These are phyloP conservation scores for Xylaria sp. DNA, from an alignment of 2,329 filamentous ascomycete genomes.

Conservation along the genomic window DNA sequence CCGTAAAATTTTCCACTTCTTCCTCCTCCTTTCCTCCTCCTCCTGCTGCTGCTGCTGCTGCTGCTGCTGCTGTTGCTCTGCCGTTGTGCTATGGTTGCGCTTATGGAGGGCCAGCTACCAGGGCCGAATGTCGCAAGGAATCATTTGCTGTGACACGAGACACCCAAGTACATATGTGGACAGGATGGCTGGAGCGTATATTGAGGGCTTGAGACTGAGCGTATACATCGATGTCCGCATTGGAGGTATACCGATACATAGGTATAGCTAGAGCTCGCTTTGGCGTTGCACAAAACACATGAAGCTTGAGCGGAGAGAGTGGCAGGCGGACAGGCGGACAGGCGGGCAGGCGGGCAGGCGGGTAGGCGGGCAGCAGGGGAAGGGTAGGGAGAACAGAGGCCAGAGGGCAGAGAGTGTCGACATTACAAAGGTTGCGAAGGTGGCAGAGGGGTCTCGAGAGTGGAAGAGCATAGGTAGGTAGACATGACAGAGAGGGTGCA, in stretches of 20 bases:
- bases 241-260: background rate
- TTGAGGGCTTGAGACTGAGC: background rate
- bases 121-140: slow-evolving; percentile 1
- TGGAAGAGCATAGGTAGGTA: background rate
- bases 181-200: background rate
- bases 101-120: slow-evolving; percentile 1
- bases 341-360: background rate
- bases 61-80: background rate
- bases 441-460: too few relatives aligned
- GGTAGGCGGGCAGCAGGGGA: slow-evolving; percentile 3
- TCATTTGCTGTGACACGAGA: slow-evolving; percentile 5
- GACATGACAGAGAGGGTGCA: background rate
- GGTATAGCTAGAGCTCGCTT: slow-evolving; percentile 2
- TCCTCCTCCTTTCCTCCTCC: background rate
- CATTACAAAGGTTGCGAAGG: too few relatives aligned
- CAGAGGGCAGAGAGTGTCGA: background rate
- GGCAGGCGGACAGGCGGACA: slow-evolving; percentile 25
- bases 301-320: slow-evolving; percentile 19
- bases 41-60: background rate
- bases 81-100: background rate
- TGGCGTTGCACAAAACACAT: slow-evolving; percentile 6
- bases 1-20: background rate
- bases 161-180: background rate
- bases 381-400: slow-evolving; percentile 3
- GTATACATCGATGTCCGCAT: background rate